Evolutionary conservation across 2,329 filamentous ascomycete genomes (phyloP), one percentile per base, ranked within the genome.

Genomic region (Curvularia hawaiiensis): DNA sequence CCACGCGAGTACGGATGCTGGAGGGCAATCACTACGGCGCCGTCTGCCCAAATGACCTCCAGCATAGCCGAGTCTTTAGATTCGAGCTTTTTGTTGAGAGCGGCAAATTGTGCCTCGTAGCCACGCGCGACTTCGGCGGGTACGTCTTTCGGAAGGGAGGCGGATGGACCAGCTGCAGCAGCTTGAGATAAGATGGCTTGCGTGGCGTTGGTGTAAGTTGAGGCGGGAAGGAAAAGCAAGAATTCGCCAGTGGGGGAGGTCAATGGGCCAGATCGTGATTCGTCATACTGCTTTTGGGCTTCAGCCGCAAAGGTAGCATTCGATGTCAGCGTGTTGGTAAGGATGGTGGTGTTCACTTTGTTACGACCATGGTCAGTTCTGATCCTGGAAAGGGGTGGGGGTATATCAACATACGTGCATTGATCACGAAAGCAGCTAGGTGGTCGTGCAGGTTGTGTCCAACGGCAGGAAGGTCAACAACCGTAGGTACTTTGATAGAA

Each of bases 1-100:
- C 69, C 69, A 38, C 69, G 66, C 9, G 65, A 67, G 52, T 67
- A 66, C 0, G 69, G 69, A 45, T 70, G 67, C 52, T 69, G 60
- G 4, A 69, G 58, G 5, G 54, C 62, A 10, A 67, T 58, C 0
- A 66, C 46, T 18, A 65, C 30, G 40, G 40, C 44, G 18, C 65
- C 66, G 38, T 69, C 66, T 22, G 49, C 52, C 61, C 59, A 67
- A 48, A 69, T 67, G 26, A 68, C n/a, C 44, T 69, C 66, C 11
- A 69, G 52, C 26, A 61, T 52, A 1, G 63, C 66, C 7, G 65
- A 51, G 28, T 69, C 65, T 0, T 62, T 48, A 14, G 62, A 54
- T 4, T 58, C 26, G 12, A 69, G 60, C 30, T 67, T 66, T 18
- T 60, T 45, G 48, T 60, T 69, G 2, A 69, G 57, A 16, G 57